phyloP scores from a whole-genome alignment of 2,329 filamentous ascomycete species.

The Fusarium buxicola region DNA sequence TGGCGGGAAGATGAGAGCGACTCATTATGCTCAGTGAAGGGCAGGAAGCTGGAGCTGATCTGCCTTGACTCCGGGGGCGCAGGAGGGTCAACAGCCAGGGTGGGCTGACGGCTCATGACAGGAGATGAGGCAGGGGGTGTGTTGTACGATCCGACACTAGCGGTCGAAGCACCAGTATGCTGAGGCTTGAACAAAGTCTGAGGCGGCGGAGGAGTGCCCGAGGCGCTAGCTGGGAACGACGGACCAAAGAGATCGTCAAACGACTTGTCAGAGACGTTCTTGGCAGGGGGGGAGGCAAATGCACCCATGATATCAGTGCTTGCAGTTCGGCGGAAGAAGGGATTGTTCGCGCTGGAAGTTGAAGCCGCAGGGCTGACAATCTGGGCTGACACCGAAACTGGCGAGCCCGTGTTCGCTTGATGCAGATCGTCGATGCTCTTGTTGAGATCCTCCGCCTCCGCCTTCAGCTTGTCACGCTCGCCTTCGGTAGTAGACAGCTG shows the following conservation, averaged over 20 bases:
- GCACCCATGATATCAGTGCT: constrained; percentile 70
- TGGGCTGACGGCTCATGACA: constrained; percentile 71
- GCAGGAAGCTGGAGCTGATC: constrained; percentile 80
- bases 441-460: constrained; percentile 77
- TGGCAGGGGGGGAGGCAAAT: constrained; percentile 61
- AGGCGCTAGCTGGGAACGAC: constrained; percentile 63
- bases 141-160: constrained; percentile 63
- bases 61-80: constrained; percentile 80
- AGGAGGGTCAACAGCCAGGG: constrained; percentile 66
- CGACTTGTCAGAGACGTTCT: constrained; percentile 70
- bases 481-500: constrained; percentile 90
- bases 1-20: constrained; percentile 82
- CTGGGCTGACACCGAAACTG: constrained; percentile 58
- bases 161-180: constrained; percentile 67
- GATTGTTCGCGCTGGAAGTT: constrained; percentile 84
- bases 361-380: constrained; percentile 78
- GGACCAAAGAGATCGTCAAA: constrained; percentile 91
- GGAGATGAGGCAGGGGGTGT: constrained; percentile 71
- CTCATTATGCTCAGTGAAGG: constrained; percentile 73
- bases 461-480: constrained; percentile 88
- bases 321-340: constrained; percentile 84
- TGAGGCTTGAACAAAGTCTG: constrained; percentile 60
- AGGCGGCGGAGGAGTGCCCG: constrained; percentile 58
- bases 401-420: constrained; percentile 64
- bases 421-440: constrained; percentile 71